Evolutionary conservation across 1,139 yeast species (phyloP), one percentile per base, ranked within the genome.

Genomic region (Zygosaccharomyces sapae): DNA sequence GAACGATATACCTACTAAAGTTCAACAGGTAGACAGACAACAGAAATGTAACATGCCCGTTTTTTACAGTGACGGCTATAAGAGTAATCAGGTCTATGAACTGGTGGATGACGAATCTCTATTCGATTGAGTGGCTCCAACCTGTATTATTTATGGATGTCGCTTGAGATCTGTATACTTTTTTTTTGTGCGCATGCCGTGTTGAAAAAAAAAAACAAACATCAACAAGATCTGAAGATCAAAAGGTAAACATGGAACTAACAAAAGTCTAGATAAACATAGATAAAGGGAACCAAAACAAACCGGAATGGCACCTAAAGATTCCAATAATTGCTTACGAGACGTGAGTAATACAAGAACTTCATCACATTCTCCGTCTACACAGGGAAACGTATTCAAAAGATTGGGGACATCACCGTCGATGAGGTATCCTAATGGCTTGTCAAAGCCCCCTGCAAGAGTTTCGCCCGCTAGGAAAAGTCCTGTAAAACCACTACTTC

Each of bases 11-110:
- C 65, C 66, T 1, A 62, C 67, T 1, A 54, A 52, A 38, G 46
- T 63, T 10, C 41, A 50, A n/a, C 54, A 56, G 40, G 54, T 55
- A 9, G 63, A 61, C 25, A 57, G 54, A 20, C 54, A 53, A 8
- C 66, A 63, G 51, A 55, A 43, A 39, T 59, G 59, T 44, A 61
- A 58, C 35, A 46, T 58, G 20, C 67, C 66, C 5, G 44, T 62
- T 2, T 61, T 61, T 37, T 51, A 58, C 39, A 44, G 49, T 19
- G n/a, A 46, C 4, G 52, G 50, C 24, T 62, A 61, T 37, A 47
- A 43, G 24, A 60, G 58, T 29, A 63, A 62, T 44, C 66, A 62
- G 45, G 54, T 60, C 0, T 60, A 61, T 44, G 61, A 61, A 44
- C 33, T 61, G 9, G 56, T 61, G 4, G 52, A 58, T 41, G 63